These are phyloP conservation scores for Boletellus sp. DNA, from an alignment of 768 basidiomycete genomes.

Conservation along the genomic window DNA sequence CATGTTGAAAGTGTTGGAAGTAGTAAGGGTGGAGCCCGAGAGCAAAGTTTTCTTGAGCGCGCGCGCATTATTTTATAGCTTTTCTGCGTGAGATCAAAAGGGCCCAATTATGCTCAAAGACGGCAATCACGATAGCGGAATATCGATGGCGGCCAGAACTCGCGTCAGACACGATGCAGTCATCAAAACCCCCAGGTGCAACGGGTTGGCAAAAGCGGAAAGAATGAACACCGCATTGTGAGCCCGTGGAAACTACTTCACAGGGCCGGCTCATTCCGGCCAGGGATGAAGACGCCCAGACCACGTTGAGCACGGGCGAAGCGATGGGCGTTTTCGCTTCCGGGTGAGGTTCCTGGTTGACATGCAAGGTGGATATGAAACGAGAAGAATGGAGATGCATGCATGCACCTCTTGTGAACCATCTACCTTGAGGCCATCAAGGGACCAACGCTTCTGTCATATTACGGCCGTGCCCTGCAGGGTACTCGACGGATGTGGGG, in stretches of 20 bases:
- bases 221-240: neutral
- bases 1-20: slow-evolving; percentile 14
- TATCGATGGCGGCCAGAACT: slow-evolving; percentile 1
- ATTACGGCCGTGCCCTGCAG: slow-evolving; percentile 1
- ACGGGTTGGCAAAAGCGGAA: slow-evolving; percentile 10
- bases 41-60: neutral
- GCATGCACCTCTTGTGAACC: neutral
- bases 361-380: neutral
- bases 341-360: neutral
- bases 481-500: neutral
- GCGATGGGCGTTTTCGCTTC: neutral
- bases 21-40: neutral
- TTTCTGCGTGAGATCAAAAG: neutral
- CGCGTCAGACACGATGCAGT: slow-evolving; percentile 17
- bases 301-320: neutral
- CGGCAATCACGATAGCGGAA: slow-evolving; percentile 3
- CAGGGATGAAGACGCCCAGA: neutral
- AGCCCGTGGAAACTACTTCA: slow-evolving; percentile 1
- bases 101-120: neutral
- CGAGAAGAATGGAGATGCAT: neutral
- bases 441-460: neutral
- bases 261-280: neutral
- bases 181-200: slow-evolving; percentile 6
- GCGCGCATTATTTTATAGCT: slow-evolving; percentile 13
- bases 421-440: slow-evolving; percentile 11